phyloP scores from a whole-genome alignment of 2,329 filamentous ascomycete species.

The Pseudogymnoascus sp. region DNA sequence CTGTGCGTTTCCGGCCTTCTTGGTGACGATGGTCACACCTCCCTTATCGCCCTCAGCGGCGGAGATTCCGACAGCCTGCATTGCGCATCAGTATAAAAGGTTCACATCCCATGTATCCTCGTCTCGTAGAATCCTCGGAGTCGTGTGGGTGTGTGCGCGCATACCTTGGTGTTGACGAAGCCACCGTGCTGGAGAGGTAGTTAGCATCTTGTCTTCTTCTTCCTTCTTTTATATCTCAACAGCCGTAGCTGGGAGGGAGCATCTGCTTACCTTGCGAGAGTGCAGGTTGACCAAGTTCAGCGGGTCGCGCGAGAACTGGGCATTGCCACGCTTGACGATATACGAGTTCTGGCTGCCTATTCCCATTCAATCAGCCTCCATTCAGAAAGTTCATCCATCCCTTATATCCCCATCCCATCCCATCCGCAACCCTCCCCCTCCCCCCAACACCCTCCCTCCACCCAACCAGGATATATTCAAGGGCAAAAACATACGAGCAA shows the following conservation, averaged over 20 bases:
- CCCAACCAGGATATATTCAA: slow-evolving; percentile 1
- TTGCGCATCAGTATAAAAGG: slow-evolving; percentile 18
- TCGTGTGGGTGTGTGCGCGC: slow-evolving; percentile 16
- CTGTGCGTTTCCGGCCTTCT: slow-evolving; percentile 66
- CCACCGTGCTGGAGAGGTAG: slow-evolving; percentile 64
- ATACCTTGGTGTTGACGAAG: slow-evolving; percentile 89
- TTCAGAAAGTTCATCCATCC: slow-evolving; percentile 10
- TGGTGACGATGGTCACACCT: slow-evolving; percentile 72
- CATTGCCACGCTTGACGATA: slow-evolving; percentile 82
- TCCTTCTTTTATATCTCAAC: slow-evolving; percentile 12
- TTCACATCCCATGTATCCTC: slow-evolving; percentile 10
- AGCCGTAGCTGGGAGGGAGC: slow-evolving; percentile 7
- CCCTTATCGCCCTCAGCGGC: slow-evolving; percentile 58
- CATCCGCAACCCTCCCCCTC: slow-evolving; percentile 5
- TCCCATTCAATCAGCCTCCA: slow-evolving; percentile 9
- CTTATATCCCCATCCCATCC: background rate
- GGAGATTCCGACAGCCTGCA: slow-evolving; percentile 68
- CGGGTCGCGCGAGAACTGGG: slow-evolving; percentile 89
- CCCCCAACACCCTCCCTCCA: background rate
- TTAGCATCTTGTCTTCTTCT: background rate
- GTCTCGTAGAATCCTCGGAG: background rate
- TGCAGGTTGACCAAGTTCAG: slow-evolving; percentile 90
- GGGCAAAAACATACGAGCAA: slow-evolving; percentile 67
- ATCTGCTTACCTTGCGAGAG: slow-evolving; percentile 67
- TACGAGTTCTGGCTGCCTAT: slow-evolving; percentile 80